Percentiles rank a stretch among this genome's conserved stretches.
Evolutionary conservation across 768 basidiomycete genomes (phyloP).

Genomic region (Clitopilus hobsonii): DNA sequence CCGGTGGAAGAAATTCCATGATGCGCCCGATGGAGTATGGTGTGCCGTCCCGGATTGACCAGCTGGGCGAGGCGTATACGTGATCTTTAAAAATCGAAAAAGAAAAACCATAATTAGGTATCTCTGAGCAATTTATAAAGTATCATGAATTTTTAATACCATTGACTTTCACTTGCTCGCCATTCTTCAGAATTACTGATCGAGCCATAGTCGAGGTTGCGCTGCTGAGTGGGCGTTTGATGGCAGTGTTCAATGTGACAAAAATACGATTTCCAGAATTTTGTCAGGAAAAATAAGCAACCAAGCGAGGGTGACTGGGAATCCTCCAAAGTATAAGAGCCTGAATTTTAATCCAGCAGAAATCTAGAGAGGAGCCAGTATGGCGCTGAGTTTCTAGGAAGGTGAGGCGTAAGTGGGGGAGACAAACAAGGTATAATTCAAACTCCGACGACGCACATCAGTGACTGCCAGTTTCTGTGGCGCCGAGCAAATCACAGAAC

Average conservation of each 20-base stretch:
- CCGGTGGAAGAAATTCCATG: constrained; percentile 91
- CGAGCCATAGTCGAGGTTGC: constrained; percentile 35
- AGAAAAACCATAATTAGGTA: constrained; percentile 20
- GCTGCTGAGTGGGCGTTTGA: constrained; percentile 19
- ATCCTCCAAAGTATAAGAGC: background rate
- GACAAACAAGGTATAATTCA: constrained; percentile 36
- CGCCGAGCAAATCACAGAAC: background rate
- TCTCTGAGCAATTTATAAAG: constrained; percentile 10
- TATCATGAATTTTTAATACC: constrained; percentile 50
- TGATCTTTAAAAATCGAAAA: constrained; percentile 62
- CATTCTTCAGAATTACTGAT: constrained; percentile 70
- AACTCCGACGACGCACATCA: constrained; percentile 32
- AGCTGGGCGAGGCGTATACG: constrained; percentile 93
- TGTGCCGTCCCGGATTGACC: constrained; percentile 88
- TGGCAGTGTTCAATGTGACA: background rate
- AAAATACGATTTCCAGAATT: constrained; percentile 9
- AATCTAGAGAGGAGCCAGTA: constrained; percentile 12
- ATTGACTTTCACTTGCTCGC: constrained; percentile 82
- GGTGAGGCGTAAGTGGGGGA: constrained; percentile 24
- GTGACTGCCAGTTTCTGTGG: background rate
- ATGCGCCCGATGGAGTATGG: constrained; percentile 95
- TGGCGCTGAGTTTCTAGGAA: constrained; percentile 23
- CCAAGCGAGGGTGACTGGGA: background rate
- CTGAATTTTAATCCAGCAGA: constrained; percentile 14
- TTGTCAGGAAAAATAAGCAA: constrained; percentile 27